phyloP scores from a whole-genome alignment of 2,329 filamentous ascomycete species.

The Claviceps sp. region DNA sequence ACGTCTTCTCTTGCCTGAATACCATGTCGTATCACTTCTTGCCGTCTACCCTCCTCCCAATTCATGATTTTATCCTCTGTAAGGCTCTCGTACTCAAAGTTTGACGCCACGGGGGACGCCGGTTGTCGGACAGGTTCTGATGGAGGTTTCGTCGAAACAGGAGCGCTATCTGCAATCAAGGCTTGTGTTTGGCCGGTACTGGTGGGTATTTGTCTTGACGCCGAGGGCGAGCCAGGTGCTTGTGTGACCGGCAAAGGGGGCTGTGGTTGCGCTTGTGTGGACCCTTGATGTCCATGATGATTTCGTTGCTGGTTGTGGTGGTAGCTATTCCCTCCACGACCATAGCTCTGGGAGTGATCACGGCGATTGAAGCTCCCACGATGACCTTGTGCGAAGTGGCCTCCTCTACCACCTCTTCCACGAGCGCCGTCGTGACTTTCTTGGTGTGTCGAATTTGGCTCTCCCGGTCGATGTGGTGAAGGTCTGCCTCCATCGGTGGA shows the following conservation, averaged over 20 bases:
- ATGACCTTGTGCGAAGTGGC: slow-evolving; percentile 25
- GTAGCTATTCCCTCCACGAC: slow-evolving; percentile 14
- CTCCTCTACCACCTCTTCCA: slow-evolving; percentile 26
- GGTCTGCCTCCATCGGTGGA: slow-evolving; percentile 39
- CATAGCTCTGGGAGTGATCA: slow-evolving; percentile 31
- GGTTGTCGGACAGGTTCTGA: slow-evolving; percentile 10
- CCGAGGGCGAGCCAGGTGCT: neutral
- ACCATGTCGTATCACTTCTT: slow-evolving; percentile 53
- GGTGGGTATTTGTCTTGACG: slow-evolving; percentile 8
- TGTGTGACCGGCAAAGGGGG: slow-evolving; percentile 13
- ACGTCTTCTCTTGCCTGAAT: slow-evolving; percentile 51
- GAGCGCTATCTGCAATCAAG: slow-evolving; percentile 8
- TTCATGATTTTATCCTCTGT: slow-evolving; percentile 53
- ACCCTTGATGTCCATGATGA: slow-evolving; percentile 10
- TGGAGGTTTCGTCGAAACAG: slow-evolving; percentile 10
- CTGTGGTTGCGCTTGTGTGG: slow-evolving; percentile 10
- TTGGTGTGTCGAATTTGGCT: slow-evolving; percentile 42
- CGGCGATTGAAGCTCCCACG: slow-evolving; percentile 36
- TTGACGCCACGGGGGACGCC: slow-evolving; percentile 22
- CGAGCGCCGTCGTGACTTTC: slow-evolving; percentile 40
- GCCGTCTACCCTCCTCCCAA: slow-evolving; percentile 57
- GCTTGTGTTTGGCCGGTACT: neutral
- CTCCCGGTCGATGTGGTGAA: slow-evolving; percentile 48
- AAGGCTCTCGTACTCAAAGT: slow-evolving; percentile 62
- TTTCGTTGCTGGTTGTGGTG: slow-evolving; percentile 8